Base-by-base conservation (phyloP, 2,329 filamentous ascomycete species). In the Talaromyces sp. region DNA sequence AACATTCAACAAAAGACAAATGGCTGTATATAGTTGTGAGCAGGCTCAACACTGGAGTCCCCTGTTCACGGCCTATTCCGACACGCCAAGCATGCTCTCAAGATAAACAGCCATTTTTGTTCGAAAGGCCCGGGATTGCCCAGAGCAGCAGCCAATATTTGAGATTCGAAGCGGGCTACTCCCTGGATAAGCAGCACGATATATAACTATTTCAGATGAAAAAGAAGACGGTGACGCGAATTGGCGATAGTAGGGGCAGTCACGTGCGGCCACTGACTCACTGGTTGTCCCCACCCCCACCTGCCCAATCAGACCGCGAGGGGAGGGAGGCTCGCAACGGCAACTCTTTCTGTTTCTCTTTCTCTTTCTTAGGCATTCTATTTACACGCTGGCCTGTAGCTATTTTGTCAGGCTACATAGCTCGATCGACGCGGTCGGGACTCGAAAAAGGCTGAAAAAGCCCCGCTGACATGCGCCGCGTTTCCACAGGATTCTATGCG, bases 401-500 rank as follows among this genome's bases (percentile, higher is more conserved):
- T 17, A 19, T 19, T 2, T 24, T 46, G 5, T 13, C 9, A 21
- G 43, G 43, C 43, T 19, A 46, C n/a, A 46, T 46, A 9, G 21
- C 43, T 46, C 43, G 17, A 38, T 46, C 21, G 43, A 13, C 43
- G 43, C 19, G 43, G 43, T 46, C 43, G 43, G 43, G 10, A 21
- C 43, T 38, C 35, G 35, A 38, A 38, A 38, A 38, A 14, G 50
- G n/a, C 21, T 32, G 29, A 32, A 31, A 21, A 46, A 21, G 55
- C 56, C 27, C 27, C 21, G 21, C 32, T 35, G 31, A 52, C 46
- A 51, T 54, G 38, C 49, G 46, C 43, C 51, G 38, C 35, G 58
- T 43, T 64, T 64, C 63, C 58, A 61, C 46, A 27, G 55, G 56
- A 21, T 64, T 64, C 63, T 60, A 64, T 58, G 54, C 54, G 58